Evolutionary conservation across 2,329 filamentous ascomycete species (phyloP).

Genomic region (Hansfordia pulvinata): DNA sequence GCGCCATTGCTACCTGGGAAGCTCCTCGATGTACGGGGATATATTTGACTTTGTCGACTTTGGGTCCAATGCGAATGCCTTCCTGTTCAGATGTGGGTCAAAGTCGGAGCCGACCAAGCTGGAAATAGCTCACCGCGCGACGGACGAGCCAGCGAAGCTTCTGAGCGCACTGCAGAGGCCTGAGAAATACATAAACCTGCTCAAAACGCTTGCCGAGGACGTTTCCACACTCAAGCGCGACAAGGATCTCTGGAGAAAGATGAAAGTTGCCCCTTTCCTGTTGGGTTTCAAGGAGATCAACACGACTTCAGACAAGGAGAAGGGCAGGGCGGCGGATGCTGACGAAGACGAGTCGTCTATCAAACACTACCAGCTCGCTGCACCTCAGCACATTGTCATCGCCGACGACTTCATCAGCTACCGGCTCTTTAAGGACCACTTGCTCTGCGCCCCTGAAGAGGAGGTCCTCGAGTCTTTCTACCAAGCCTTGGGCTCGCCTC

Average conservation of each 20-base stretch:
- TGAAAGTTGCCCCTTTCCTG: constrained; percentile 65
- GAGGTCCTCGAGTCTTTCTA: constrained; percentile 81
- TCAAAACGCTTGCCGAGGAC: constrained; percentile 69
- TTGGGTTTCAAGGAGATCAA: constrained; percentile 69
- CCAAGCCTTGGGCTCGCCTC: constrained; percentile 60
- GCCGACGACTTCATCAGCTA: constrained; percentile 85
- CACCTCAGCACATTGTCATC: constrained; percentile 60
- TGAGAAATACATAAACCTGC: constrained; percentile 75
- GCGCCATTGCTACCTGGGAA: constrained; percentile 68
- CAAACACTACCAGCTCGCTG: constrained; percentile 66
- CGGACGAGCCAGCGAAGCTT: constrained; percentile 69
- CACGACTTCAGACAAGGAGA: constrained; percentile 26
- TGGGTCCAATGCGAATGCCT: constrained; percentile 73
- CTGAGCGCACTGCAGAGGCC: constrained; percentile 66
- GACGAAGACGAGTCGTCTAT: constrained; percentile 52
- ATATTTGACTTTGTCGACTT: constrained; percentile 98
- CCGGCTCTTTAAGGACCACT: constrained; percentile 69
- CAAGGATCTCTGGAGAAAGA: constrained; percentile 60
- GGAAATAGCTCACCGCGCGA: constrained; percentile 76
- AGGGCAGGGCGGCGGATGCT: constrained; percentile 32
- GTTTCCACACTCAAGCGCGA: constrained; percentile 59
- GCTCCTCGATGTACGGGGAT: constrained; percentile 55
- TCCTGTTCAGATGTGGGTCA: constrained; percentile 77
- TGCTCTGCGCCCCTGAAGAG: constrained; percentile 83
- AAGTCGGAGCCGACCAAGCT: constrained; percentile 80